phyloP scores from a whole-genome alignment of 1,284 basidiomycete species.

The Mycosarcoma maydis region DNA sequence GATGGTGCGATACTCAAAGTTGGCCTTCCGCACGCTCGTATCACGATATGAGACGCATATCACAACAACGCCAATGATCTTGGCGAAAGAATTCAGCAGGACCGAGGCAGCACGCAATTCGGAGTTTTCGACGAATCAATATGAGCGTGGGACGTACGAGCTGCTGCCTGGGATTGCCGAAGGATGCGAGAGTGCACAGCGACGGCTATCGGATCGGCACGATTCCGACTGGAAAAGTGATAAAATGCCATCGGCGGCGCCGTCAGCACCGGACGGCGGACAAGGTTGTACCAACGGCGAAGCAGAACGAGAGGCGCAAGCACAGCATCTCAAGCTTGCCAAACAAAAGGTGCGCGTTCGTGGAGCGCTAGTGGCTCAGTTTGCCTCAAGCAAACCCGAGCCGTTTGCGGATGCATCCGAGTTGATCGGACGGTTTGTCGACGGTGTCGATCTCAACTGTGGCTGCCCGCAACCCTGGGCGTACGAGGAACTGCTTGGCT shows the following conservation, averaged over 20 bases:
- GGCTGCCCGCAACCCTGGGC: constrained; percentile 67
- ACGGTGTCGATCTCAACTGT: constrained; percentile 74
- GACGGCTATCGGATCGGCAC: constrained; percentile 1
- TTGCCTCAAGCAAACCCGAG: constrained; percentile 71
- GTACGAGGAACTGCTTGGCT: constrained; percentile 72
- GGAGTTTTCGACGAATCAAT: constrained; percentile 71
- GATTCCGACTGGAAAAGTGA: not conserved
- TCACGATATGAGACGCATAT: constrained; percentile 73
- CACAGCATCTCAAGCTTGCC: not conserved
- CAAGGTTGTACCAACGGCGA: constrained; percentile 8
- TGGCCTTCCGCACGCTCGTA: constrained; percentile 72
- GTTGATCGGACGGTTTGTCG: constrained; percentile 70
- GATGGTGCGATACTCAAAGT: constrained; percentile 73
- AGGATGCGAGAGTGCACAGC: constrained; percentile 14
- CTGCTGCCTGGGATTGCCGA: constrained; percentile 63
- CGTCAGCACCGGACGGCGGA: not conserved
- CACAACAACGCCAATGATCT: constrained; percentile 74
- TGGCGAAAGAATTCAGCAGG: constrained; percentile 72
- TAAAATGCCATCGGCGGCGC: not conserved
- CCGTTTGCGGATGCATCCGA: constrained; percentile 73
- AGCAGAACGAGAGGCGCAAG: constrained; percentile 20
- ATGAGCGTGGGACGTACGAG: constrained; percentile 72
- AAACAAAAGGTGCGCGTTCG: constrained; percentile 64
- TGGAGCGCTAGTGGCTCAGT: constrained; percentile 72
- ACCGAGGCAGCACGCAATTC: constrained; percentile 71